These are phyloP conservation scores for Penicillium coffeae DNA, from an alignment of 495 filamentous ascomycete genomes.

Conservation along the genomic window DNA sequence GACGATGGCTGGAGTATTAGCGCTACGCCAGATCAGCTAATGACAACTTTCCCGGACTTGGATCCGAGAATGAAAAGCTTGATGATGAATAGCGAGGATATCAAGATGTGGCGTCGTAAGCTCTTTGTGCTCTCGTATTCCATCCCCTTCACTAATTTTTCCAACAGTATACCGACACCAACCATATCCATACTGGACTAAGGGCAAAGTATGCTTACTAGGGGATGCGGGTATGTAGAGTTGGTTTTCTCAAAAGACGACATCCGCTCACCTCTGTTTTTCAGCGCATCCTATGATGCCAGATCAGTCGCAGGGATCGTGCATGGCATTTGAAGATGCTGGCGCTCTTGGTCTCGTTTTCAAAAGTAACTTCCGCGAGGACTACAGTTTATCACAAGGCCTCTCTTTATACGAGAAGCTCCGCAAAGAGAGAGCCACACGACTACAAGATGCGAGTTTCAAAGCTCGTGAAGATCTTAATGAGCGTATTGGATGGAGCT, in stretches of 20 bases:
- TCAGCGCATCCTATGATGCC: conserved; percentile 52
- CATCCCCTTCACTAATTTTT: no score
- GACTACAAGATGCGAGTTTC: conserved; percentile 37
- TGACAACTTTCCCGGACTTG: conserved; percentile 23
- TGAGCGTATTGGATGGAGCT: conserved; percentile 29
- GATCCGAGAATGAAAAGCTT: conserved; percentile 23
- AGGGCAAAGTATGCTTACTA: conserved; percentile 23
- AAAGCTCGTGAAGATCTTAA: conserved; percentile 24
- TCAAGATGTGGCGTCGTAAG: conserved; percentile 31
- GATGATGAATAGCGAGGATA: conserved; percentile 27
- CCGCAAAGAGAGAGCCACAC: conserved; percentile 34
- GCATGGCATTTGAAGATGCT: conserved; percentile 41
- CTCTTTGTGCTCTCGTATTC: no score
- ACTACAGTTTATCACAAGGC: conserved; percentile 23
- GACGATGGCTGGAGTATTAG: conserved; percentile 29
- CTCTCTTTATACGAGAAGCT: conserved; percentile 38
- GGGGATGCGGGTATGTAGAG: conserved; percentile 24
- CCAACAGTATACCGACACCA: conserved; percentile 24
- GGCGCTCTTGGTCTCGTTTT: conserved; percentile 34
- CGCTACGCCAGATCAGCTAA: conserved; percentile 21
- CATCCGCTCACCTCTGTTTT: no score
- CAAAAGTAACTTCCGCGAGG: conserved; percentile 20
- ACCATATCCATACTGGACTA: conserved; percentile 26
- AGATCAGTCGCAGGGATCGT: conserved; percentile 35
- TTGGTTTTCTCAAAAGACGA: not conserved